Base-by-base conservation (phyloP, 179 eudicot genomes). In the Spinacia oleracea region DNA sequence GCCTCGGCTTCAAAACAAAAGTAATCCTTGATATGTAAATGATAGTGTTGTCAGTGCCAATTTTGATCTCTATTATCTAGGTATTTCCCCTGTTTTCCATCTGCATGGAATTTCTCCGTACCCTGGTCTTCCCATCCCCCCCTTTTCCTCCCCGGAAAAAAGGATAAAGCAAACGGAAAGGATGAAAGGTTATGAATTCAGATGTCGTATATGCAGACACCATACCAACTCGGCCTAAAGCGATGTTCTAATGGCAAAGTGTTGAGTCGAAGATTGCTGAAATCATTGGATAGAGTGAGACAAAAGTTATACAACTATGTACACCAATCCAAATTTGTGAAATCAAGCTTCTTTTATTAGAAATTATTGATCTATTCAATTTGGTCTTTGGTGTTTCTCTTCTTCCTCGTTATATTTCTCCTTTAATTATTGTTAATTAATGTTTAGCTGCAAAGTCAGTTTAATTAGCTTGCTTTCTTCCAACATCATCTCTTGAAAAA, bases 1-100 rank as follows among this genome's bases (percentile, higher is more conserved):
- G 66, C 88, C 55, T 76, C 78, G 42, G 74, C 83, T 79, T 73
- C 85, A 51, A 76, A 84, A 75, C 75, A 73, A 72, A 75, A 40
- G 72, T 84, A 78, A 69, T 69, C 25, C 25, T 70, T 29, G 55
- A 56, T 64, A 31, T 70, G 71, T 77, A 70, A 50, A 53, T 76
- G 42, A 23, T 40, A 75, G 77, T 69, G 77, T n/a, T 70, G 43
- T 59, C 46, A 12, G 59, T 78, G 32, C 59, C 38, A 71, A 9
- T 42, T 55, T 55, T 62, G 34, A 55, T 46, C 8, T 15, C 27
- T 59, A 60, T 16, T n/a, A 31, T 20, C 11, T 38, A 74, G 29
- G 4, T 9, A 64, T 70, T 32, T 23, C 34, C 55, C 18, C 21
- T 46, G 21, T 48, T 48, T 1, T 7, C 16, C 59, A 14, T 46